phyloP scores from a whole-genome alignment of 305 asterid genomes.

The Fraxinus sp. region DNA sequence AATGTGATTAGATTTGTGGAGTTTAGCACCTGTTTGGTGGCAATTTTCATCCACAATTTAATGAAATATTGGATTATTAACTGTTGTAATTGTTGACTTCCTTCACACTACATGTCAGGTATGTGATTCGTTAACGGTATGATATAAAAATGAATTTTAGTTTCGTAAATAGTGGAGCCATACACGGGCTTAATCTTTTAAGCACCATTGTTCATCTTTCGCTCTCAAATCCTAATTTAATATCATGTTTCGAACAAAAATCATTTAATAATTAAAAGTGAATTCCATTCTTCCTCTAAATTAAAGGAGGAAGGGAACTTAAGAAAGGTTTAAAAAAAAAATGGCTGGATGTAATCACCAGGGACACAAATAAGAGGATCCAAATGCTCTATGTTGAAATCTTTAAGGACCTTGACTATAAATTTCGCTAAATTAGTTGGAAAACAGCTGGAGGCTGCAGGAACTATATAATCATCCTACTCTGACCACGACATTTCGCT shows the following conservation, averaged over 20 bases:
- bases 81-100: no score
- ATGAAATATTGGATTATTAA: not conserved
- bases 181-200: not conserved
- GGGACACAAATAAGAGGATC: not conserved
- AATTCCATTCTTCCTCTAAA: not conserved
- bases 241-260: not conserved
- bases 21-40: not conserved
- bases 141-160: no score
- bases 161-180: not conserved
- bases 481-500: conserved; percentile 24
- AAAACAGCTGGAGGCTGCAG: conserved; percentile 33
- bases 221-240: not conserved
- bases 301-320: not conserved
- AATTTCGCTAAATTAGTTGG: not conserved
- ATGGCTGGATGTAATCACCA: not conserved
- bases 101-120: not conserved
- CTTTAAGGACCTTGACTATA: not conserved
- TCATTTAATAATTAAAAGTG: not conserved
- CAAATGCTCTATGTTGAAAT: not conserved
- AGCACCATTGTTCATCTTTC: not conserved
- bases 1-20: not conserved
- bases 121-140: no score
- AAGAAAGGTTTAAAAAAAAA: not conserved
- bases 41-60: no score
- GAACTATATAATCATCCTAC: conserved; percentile 31